Conservation (phyloP, 2,329 filamentous ascomycete species). For the Septoria petroselini region DNA sequence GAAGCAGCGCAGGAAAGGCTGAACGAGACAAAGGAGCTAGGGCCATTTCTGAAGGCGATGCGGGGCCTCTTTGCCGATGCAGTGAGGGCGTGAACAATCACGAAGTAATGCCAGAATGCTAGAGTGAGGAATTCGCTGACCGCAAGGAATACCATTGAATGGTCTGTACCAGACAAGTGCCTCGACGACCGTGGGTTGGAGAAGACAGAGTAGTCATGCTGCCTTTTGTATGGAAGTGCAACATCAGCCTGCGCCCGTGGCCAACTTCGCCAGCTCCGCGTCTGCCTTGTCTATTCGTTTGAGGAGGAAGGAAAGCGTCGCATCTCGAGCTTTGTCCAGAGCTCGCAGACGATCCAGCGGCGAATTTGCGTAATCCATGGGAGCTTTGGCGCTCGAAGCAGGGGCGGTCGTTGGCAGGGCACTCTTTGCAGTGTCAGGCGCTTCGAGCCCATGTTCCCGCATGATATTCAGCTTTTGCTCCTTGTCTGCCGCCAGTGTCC, state of each 20-base stretch:
- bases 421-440: conserved; percentile 2
- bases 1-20: conserved; percentile 73
- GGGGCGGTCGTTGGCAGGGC: conserved; percentile 8
- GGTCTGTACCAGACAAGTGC: neutral
- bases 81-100: conserved; percentile 33
- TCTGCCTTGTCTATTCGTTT: conserved; percentile 54
- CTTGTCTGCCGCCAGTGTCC: conserved; percentile 47
- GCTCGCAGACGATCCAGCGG: conserved; percentile 41
- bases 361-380: conserved; percentile 45
- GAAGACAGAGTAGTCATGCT: neutral
- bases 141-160: neutral
- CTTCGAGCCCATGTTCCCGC: conserved; percentile 5
- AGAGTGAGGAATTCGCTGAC: neutral
- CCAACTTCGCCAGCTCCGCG: conserved; percentile 23
- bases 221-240: too few species aligned
- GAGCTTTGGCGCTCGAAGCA: conserved; percentile 6
- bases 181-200: neutral
- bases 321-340: conserved; percentile 52
- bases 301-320: conserved; percentile 52
- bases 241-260: neutral
- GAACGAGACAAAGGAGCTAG: conserved; percentile 75
- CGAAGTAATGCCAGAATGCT: too few species aligned
- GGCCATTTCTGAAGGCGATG: conserved; percentile 75
- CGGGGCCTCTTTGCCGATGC: conserved; percentile 66
- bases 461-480: conserved; percentile 40